Percentiles rank a stretch among this genome's conserved stretches.
Evolutionary conservation across 305 asterid genomes (phyloP).

Genomic region (Plantago lanceolata): DNA sequence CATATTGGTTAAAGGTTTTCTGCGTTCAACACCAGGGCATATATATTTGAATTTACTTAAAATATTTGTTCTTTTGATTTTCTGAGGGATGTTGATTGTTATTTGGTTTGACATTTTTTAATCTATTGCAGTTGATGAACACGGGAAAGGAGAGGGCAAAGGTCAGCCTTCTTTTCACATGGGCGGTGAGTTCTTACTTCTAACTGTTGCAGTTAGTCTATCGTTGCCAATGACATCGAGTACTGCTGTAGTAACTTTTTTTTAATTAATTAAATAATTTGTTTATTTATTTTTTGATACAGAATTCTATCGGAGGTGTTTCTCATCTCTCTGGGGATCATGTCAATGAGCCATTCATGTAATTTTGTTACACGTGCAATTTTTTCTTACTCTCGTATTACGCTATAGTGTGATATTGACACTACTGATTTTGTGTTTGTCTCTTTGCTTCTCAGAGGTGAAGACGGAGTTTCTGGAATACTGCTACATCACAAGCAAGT

Average conservation of each 20-base stretch:
- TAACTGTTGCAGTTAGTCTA: constrained; percentile 18
- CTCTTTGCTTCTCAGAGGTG: constrained; percentile 49
- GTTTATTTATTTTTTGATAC: constrained; percentile 25
- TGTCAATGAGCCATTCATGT: constrained; percentile 93
- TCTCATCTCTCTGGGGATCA: constrained; percentile 93
- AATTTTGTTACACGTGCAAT: constrained; percentile 34
- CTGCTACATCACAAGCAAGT: constrained; percentile 99
- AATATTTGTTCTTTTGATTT: not conserved
- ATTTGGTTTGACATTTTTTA: constrained; percentile 26
- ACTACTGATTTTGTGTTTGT: constrained; percentile 15
- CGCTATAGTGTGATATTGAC: constrained; percentile 24
- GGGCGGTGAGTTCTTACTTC: constrained; percentile 74
- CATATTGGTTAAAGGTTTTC: not conserved
- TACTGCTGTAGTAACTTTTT: not conserved
- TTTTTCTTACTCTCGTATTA: constrained; percentile 14
- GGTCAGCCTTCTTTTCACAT: constrained; percentile 90
- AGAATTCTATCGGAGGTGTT: constrained; percentile 94
- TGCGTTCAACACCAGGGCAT: not conserved
- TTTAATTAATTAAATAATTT: no score
- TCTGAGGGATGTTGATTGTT: constrained; percentile 5
- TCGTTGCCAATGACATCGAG: constrained; percentile 12
- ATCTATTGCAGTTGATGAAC: constrained; percentile 73
- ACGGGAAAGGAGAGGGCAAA: constrained; percentile 98
- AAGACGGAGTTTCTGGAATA: constrained; percentile 98
- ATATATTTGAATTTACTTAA: not conserved